Percentiles rank a stretch among this genome's conserved stretches.
These are phyloP conservation scores for Pseudogymnoascus sp. DNA, from an alignment of 2,329 filamentous ascomycete species.

Conservation along the genomic window DNA sequence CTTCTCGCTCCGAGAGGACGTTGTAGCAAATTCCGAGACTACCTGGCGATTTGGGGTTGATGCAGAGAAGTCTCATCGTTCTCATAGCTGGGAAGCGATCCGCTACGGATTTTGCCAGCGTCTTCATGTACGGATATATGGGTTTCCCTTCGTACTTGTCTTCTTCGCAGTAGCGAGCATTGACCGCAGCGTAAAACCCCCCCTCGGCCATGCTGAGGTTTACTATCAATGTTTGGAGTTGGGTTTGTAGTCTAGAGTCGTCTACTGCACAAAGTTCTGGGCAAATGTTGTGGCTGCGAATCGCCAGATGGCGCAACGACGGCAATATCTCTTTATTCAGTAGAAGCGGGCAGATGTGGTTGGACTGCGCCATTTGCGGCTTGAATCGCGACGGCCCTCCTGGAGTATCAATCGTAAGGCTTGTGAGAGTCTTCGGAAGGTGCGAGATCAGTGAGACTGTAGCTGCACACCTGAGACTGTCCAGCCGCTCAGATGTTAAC, in stretches of 20 bases:
- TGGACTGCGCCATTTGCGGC: not conserved
- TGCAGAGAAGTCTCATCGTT: not conserved
- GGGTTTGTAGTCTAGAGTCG: not conserved
- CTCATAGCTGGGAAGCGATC: not conserved
- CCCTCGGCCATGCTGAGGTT: not conserved
- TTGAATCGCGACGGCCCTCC: not conserved
- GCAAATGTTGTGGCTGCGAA: conserved; percentile 8
- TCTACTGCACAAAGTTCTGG: not conserved
- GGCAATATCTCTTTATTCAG: not conserved
- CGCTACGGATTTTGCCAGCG: not conserved
- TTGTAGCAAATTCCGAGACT: not conserved
- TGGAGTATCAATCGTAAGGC: conserved; percentile 5
- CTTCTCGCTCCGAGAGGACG: not conserved
- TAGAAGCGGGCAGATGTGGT: not conserved
- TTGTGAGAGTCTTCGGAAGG: conserved; percentile 1
- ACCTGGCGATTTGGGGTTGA: not conserved
- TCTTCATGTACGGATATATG: not conserved
- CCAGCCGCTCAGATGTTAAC: not conserved
- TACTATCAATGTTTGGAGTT: not conserved
- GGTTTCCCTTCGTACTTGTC: not conserved
- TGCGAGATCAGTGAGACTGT: not conserved
- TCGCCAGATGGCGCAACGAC: not conserved
- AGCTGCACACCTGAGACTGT: not conserved
- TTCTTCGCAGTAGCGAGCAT: not conserved
- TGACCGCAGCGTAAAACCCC: not conserved